Percentiles rank a stretch among this genome's conserved stretches.
Evolutionary conservation across 2,329 filamentous ascomycete genomes (phyloP).

Genomic region (Cryphonectria radicalis): DNA sequence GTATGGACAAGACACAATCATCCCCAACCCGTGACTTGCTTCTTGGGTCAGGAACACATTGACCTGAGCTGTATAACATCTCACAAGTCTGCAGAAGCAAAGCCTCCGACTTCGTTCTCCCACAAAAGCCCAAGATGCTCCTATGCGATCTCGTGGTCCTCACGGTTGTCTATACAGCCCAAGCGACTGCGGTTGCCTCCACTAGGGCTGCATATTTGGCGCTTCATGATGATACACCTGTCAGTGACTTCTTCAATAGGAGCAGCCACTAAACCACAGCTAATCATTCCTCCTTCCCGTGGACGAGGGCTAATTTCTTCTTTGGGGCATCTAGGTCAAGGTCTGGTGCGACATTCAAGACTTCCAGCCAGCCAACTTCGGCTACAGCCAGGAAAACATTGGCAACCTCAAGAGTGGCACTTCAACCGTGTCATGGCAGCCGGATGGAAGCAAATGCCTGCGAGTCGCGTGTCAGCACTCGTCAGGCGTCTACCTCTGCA

Average conservation of each 20-base stretch:
- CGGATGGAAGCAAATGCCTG: conserved; percentile 8
- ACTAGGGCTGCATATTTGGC: not conserved
- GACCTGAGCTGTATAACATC: not conserved
- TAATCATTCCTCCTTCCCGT: not conserved
- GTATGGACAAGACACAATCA: not conserved
- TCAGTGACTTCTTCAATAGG: not conserved
- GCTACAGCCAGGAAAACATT: conserved; percentile 11
- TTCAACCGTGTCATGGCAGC: not conserved
- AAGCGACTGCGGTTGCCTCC: not conserved
- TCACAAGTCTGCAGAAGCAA: not conserved
- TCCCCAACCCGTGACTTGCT: not conserved
- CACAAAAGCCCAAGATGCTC: not conserved
- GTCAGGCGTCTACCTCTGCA: conserved; percentile 17
- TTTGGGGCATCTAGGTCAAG: not conserved
- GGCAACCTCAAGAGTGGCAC: not conserved
- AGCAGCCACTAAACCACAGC: not conserved
- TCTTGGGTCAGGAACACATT: not conserved
- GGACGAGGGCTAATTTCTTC: not conserved
- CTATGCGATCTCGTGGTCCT: not conserved
- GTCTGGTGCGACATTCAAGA: conserved; percentile 7
- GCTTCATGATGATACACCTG: not conserved
- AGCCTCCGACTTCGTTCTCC: not conserved
- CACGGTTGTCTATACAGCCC: not conserved
- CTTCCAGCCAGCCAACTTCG: conserved; percentile 10
- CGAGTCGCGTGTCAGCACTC: conserved; percentile 3